Evolutionary conservation across 805 yeast species (phyloP).

Genomic region (Starmerella davenportii): DNA sequence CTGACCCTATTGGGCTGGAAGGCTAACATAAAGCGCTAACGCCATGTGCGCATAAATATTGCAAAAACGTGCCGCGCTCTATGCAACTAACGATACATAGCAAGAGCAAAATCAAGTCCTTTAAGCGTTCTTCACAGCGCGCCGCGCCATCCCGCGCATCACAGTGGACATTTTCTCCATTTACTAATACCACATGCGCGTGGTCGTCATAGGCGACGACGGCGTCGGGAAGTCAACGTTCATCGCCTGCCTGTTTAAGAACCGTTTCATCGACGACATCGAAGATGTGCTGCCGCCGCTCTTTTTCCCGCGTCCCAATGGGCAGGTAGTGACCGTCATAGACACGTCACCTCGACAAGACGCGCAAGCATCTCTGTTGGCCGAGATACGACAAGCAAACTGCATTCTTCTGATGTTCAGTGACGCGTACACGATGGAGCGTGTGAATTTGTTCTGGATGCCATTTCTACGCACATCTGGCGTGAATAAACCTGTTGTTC

Average conservation of each 20-base stretch:
- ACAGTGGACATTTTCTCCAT: no score
- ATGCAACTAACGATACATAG: no score
- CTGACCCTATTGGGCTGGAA: no score
- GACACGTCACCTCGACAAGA: slow-evolving; percentile 52
- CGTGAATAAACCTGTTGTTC: slow-evolving; percentile 77
- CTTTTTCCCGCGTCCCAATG: slow-evolving; percentile 52
- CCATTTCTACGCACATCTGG: slow-evolving; percentile 85
- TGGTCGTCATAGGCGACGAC: slow-evolving; percentile 89
- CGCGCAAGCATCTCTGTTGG: slow-evolving; percentile 41
- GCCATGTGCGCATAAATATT: no score
- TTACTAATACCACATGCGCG: no score
- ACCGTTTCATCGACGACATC: slow-evolving; percentile 55
- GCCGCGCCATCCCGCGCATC: no score
- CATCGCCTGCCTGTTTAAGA: slow-evolving; percentile 66
- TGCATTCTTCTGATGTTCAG: slow-evolving; percentile 90
- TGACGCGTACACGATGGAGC: slow-evolving; percentile 86
- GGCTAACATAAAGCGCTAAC: no score
- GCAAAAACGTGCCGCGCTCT: no score
- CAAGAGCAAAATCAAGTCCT: no score
- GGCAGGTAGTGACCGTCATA: slow-evolving; percentile 47
- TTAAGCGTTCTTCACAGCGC: no score
- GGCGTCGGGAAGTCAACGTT: slow-evolving; percentile 36
- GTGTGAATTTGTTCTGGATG: slow-evolving; percentile 87
- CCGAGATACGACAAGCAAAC: slow-evolving; percentile 66
- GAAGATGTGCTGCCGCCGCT: slow-evolving; percentile 71